A percentile compares a stretch with the other conserved stretches of the same genome.
Conservation (phyloP, 768 basidiomycete genomes). For the Floccularia luteovirens region DNA sequence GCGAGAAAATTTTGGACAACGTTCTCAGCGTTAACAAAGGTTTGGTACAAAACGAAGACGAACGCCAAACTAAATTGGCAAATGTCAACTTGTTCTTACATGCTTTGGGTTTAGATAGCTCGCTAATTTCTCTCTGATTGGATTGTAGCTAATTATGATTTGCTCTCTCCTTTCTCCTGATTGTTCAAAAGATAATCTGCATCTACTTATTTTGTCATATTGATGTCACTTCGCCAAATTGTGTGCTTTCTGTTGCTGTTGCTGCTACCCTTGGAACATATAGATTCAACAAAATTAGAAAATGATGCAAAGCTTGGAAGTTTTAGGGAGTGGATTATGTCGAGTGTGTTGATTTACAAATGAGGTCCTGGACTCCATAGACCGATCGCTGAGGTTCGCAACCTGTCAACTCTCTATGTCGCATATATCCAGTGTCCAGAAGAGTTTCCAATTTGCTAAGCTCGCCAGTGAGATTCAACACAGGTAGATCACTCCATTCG, state of each 20-base stretch:
- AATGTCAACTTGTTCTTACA: constrained; percentile 92
- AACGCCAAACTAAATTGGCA: constrained; percentile 68
- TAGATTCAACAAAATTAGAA: no score
- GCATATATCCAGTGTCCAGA: constrained; percentile 19
- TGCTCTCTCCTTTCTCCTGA: neutral
- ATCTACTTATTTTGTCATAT: no score
- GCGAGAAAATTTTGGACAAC: constrained; percentile 92
- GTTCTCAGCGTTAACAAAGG: constrained; percentile 75
- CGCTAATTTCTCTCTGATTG: constrained; percentile 57
- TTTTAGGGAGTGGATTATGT: no score
- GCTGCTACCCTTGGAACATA: no score
- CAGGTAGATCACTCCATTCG: constrained; percentile 45
- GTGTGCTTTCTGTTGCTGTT: no score
- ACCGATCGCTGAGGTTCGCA: constrained; percentile 12
- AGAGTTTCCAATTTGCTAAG: constrained; percentile 28
- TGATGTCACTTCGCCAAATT: no score
- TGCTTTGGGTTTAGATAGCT: constrained; percentile 62
- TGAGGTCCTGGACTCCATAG: neutral
- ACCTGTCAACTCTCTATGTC: constrained; percentile 23
- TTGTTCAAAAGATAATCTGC: no score
- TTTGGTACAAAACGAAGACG: constrained; percentile 65
- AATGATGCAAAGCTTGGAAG: no score
- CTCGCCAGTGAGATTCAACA: constrained; percentile 59
- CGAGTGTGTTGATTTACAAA: neutral
- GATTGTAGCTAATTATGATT: constrained; percentile 4